phyloP scores from a whole-genome alignment of 257 asterid genomes.

The Lycium ferocissimum region DNA sequence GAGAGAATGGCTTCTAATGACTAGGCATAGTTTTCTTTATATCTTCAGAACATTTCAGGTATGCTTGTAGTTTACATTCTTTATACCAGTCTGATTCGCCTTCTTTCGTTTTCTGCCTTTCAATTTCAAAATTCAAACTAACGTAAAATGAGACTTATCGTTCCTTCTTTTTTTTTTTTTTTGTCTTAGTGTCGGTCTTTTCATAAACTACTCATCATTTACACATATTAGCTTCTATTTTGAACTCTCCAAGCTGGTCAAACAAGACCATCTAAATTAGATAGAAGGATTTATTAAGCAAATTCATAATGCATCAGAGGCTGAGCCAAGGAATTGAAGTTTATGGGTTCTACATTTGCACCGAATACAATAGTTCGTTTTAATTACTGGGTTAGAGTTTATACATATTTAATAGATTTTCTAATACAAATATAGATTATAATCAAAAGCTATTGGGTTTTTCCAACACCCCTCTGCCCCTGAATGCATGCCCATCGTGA shows the following conservation, averaged over 20 bases:
- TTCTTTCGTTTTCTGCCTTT: constrained; percentile 9
- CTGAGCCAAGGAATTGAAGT: neutral
- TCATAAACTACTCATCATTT: neutral
- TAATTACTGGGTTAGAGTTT: neutral
- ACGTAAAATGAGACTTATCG: neutral
- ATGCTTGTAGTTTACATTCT: constrained; percentile 32
- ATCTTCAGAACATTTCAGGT: constrained; percentile 86
- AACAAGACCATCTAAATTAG: neutral
- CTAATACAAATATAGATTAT: neutral
- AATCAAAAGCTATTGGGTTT: neutral
- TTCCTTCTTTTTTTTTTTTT: neutral
- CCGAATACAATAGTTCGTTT: neutral
- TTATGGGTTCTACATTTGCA: constrained; percentile 18
- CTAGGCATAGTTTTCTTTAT: constrained; percentile 74
- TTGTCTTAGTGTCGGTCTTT: neutral
- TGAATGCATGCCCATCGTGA: neutral
- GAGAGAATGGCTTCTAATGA: constrained; percentile 78
- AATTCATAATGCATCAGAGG: neutral
- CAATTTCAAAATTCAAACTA: neutral
- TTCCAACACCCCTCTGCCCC: neutral
- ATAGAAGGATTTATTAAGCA: neutral
- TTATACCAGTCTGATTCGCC: neutral
- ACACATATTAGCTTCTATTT: constrained; percentile 7
- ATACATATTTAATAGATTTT: neutral
- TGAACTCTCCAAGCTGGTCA: constrained; percentile 23